Base-by-base conservation (phyloP, 1,284 basidiomycete species). In the Papiliotrema nemorosa region DNA sequence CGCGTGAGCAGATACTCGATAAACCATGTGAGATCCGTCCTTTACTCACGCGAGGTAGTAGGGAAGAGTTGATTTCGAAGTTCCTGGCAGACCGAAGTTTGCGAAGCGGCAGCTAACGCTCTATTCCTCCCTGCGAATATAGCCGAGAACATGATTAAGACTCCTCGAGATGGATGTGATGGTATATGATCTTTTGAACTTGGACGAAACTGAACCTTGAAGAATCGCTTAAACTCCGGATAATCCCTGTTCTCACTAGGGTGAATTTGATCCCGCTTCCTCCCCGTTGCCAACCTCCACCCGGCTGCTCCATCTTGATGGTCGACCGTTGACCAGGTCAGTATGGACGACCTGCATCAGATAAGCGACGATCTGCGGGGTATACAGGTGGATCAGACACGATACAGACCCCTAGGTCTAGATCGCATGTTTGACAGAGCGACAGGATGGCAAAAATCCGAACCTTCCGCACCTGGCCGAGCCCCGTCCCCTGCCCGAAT, bases 351-450 rank as follows among this genome's bases (percentile, higher is more conserved):
- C 21, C 27, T 54, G 14, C 38, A 58, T 31, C 26, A 44, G 31
- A 38, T 64, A 5, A 57, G 62, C 35, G 57, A 53, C 5, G 58
- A 62, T 24, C 56, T 69, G 7, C 54, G 69, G 21, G 48, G 55
- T 9, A 63, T 69, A 16, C 46, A 50, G 1, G 48, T 67, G 9
- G 65, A 69, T 29, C 60, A 60, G 5, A 44, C 38, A 16, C 67
- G 62, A 2, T 58, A 50, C 26, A 50, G 56, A 18, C 58, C 64
- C 1, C 47, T 72, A 18, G 50, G 60, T n/a, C 51, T 72, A 2
- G 70, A 70, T 52, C 57, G 59, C 54, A 69, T 72, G 65, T 70
- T 69, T 49, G 37, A 42, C 7, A 55, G 66, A 12, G 59, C 63
- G 1, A 26, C 47, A 24, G 49, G 52, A 27, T 57, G 63, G 63